Percentiles rank a stretch among this genome's conserved stretches.
Evolutionary conservation across 495 filamentous ascomycete genomes (phyloP).

Genomic region (Chaetomium tenue): DNA sequence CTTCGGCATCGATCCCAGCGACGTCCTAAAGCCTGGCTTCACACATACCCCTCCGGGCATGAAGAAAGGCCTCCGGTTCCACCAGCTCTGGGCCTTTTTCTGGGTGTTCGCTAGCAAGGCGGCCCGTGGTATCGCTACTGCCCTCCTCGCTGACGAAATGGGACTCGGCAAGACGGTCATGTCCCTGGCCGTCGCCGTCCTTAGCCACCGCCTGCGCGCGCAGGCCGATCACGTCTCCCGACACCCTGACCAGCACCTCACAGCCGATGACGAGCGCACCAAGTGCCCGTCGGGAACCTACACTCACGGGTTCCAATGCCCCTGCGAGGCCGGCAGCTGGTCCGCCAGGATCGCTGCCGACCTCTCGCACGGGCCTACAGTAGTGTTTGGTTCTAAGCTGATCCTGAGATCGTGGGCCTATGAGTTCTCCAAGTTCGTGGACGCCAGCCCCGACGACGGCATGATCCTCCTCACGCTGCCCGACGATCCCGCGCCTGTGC

Average conservation of each 20-base stretch:
- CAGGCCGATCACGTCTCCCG: conserved; percentile 13
- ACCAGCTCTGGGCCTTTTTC: conserved; percentile 12
- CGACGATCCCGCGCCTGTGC: conserved; percentile 5
- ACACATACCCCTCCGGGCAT: conserved; percentile 7
- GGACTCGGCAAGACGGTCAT: conserved; percentile 13
- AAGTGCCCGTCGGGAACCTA: conserved; percentile 11
- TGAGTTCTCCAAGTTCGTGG: conserved; percentile 9
- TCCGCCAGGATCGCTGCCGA: conserved; percentile 13
- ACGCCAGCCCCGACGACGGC: conserved; percentile 1
- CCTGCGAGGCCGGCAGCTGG: conserved; percentile 11
- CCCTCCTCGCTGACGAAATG: conserved; percentile 15
- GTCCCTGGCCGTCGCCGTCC: conserved; percentile 14
- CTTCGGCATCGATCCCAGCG: conserved; percentile 15
- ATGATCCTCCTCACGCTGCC: not conserved
- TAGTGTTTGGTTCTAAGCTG: conserved; percentile 1
- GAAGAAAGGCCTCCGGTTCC: conserved; percentile 10
- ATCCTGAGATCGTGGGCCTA: conserved; percentile 6
- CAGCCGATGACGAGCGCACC: conserved; percentile 9
- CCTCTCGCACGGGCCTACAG: conserved; percentile 11
- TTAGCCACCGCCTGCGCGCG: conserved; percentile 13
- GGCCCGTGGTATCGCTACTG: conserved; percentile 10
- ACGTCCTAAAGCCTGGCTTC: conserved; percentile 10
- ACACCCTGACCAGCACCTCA: conserved; percentile 11
- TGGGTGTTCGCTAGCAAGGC: conserved; percentile 11
- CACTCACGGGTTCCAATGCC: conserved; percentile 11